phyloP scores from a whole-genome alignment of 1,284 basidiomycete genomes.

The Erythrobasidium hasegawianum region DNA sequence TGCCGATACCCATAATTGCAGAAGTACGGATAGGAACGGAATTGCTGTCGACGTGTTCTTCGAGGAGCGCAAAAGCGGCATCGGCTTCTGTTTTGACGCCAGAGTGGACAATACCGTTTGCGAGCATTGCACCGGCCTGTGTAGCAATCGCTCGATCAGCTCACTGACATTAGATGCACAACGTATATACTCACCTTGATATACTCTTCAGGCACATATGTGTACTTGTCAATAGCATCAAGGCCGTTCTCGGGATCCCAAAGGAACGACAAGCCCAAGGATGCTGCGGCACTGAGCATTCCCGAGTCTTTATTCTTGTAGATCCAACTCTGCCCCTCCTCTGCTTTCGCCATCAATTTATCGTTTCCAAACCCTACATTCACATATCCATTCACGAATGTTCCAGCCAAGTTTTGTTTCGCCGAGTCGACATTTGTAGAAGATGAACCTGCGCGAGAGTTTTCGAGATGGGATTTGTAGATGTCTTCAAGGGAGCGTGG shows the following conservation, averaged over 20 bases:
- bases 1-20: conserved; percentile 81
- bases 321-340: conserved; percentile 95
- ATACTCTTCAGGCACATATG: conserved; percentile 91
- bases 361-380: conserved; percentile 99
- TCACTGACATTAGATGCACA: conserved; percentile 10
- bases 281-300: conserved; percentile 97
- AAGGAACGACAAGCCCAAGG: conserved; percentile 83
- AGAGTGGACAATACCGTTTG: conserved; percentile 88
- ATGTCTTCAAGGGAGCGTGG: conserved; percentile 92
- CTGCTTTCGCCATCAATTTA: conserved; percentile 93
- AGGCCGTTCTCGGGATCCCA: conserved; percentile 97
- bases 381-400: conserved; percentile 98
- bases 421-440: conserved; percentile 84
- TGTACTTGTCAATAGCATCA: conserved; percentile 95
- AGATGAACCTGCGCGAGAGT: conserved; percentile 58
- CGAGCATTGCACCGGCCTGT: conserved; percentile 81
- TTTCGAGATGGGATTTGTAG: conserved; percentile 95
- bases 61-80: conserved; percentile 83
- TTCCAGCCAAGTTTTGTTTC: conserved; percentile 87
- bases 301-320: conserved; percentile 99
- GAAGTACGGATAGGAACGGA: conserved; percentile 77
- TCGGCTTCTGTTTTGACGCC: conserved; percentile 91
- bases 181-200: conserved; percentile 65
- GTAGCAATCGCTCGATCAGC: conserved; percentile 48
- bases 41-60: conserved; percentile 86